These are phyloP conservation scores for Solanum acaule DNA, from an alignment of 257 asterid genomes.

Conservation along the genomic window DNA sequence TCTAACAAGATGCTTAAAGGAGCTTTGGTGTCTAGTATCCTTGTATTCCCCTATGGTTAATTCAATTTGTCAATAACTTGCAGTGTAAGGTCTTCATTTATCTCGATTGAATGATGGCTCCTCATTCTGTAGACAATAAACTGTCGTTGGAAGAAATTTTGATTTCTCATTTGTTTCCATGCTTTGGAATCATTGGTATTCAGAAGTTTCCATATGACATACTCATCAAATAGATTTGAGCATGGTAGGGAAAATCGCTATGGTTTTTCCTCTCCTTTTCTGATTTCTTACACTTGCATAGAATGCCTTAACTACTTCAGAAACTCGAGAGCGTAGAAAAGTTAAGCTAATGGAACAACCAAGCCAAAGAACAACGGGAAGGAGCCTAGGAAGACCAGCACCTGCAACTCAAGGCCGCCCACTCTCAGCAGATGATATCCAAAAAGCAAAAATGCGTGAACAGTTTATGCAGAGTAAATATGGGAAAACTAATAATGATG, in stretches of 20 bases:
- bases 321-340: slow-evolving; percentile 71
- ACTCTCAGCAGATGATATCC: slow-evolving; percentile 98
- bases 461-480: slow-evolving; percentile 71
- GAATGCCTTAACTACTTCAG: slow-evolving; percentile 59
- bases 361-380: slow-evolving; percentile 49
- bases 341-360: slow-evolving; percentile 94
- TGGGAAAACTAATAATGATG: slow-evolving; percentile 46
- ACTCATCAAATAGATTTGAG: background rate
- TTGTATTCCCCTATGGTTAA: slow-evolving; percentile 12
- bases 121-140: background rate
- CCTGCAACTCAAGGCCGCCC: slow-evolving; percentile 75
- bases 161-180: background rate
- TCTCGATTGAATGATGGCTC: background rate
- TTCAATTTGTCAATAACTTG: background rate
- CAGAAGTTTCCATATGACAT: background rate
- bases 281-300: background rate
- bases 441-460: slow-evolving; percentile 95
- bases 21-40: slow-evolving; percentile 77
- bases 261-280: background rate
- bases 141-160: background rate
- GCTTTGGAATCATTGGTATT: background rate
- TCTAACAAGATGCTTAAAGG: slow-evolving; percentile 61
- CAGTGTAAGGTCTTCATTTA: background rate
- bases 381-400: slow-evolving; percentile 52
- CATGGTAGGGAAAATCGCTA: background rate